These are phyloP conservation scores for Colletotrichum horii DNA, from an alignment of 2,329 filamentous ascomycete species.

Conservation along the genomic window DNA sequence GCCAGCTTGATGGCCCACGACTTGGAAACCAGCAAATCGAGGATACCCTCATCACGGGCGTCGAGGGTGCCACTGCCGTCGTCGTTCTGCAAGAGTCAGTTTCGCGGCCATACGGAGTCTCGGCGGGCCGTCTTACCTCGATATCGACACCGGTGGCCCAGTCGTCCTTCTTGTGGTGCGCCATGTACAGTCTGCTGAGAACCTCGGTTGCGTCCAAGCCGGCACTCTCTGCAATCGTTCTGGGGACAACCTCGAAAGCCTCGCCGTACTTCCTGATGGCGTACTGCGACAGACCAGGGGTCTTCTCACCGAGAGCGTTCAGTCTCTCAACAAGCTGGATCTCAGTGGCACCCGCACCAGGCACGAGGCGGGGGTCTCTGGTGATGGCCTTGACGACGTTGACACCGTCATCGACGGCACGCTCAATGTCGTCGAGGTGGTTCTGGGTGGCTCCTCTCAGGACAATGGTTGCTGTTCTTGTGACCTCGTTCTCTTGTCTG, in stretches of 20 bases:
- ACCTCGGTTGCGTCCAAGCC: constrained; percentile 98
- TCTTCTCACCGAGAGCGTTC: constrained; percentile 89
- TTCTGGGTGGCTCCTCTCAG: constrained; percentile 97
- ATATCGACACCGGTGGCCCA: constrained; percentile 96
- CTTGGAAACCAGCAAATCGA: constrained; percentile 92
- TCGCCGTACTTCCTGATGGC: constrained; percentile 97
- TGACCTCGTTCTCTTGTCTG: constrained; percentile 91
- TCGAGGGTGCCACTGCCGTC: constrained; percentile 83
- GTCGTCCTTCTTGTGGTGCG: constrained; percentile 85
- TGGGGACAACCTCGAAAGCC: constrained; percentile 95
- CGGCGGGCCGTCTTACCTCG: constrained; percentile 58
- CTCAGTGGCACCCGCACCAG: constrained; percentile 93
- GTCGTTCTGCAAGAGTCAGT: constrained; percentile 61
- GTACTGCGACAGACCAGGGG: constrained; percentile 90
- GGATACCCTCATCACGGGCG: constrained; percentile 84
- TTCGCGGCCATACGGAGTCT: neutral
- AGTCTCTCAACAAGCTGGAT: constrained; percentile 93
- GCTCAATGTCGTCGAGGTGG: constrained; percentile 95
- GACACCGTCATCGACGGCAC: constrained; percentile 96
- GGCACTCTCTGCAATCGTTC: constrained; percentile 92
- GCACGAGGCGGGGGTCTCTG: constrained; percentile 87
- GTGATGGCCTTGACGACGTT: constrained; percentile 99
- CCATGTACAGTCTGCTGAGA: constrained; percentile 88
- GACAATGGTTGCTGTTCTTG: constrained; percentile 91
- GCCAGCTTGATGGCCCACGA: constrained; percentile 97